Evolutionary conservation across 2,329 filamentous ascomycete genomes (phyloP), one percentile per base, ranked within the genome.

Genomic region (Lecanosticta acicola): DNA sequence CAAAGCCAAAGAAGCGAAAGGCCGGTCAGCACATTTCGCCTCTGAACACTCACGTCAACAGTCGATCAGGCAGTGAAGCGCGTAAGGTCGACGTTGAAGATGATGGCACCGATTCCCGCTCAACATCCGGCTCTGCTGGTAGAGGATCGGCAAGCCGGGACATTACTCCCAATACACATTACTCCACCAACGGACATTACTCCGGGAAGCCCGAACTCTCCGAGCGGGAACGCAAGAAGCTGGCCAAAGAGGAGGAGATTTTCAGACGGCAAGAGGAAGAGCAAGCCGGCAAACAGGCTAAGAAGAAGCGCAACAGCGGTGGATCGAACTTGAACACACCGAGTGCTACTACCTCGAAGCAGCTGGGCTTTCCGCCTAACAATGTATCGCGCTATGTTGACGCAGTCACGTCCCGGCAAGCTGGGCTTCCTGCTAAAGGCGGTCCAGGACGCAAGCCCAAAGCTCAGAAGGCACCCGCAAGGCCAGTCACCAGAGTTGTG

Each of bases 241-340:
- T 83, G 38, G 77, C 78, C 43, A 78, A 79, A 45, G 76, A 78
- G 34, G 79, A 83, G 56, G 77, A 77, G 53, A 74, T 81, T 48
- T 82, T 82, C 51, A 74, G 79, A 51, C 74, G 79, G 55, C 68
- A 80, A 51, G 79, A 81, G 55, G 76, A 81, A 49, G 76, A 78
- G 54, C 71, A 74, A 46, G 68, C 71, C 24, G 74, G 73, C 44
- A 59, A 59, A 49, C 56, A 58, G 44, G 74, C 70, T 53, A 76
- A 75, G 62, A 78, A 75, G 60, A 78, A 72, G 54, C 78, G 81
- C 58, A 70, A 76, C 43, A 72, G 72, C 46, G 80, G 76, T 58
- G 76, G 74, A 40, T 77, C 76, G 16, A 69, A 65, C 11, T 68
- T 77, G 42, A 75, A 76, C 41, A 77, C 72, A 32, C 72, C 74